Percentiles rank a stretch among this genome's conserved stretches.
phyloP scores from a whole-genome alignment of 176 grass and related monocot genomes.

The Musa troglodytarum region DNA sequence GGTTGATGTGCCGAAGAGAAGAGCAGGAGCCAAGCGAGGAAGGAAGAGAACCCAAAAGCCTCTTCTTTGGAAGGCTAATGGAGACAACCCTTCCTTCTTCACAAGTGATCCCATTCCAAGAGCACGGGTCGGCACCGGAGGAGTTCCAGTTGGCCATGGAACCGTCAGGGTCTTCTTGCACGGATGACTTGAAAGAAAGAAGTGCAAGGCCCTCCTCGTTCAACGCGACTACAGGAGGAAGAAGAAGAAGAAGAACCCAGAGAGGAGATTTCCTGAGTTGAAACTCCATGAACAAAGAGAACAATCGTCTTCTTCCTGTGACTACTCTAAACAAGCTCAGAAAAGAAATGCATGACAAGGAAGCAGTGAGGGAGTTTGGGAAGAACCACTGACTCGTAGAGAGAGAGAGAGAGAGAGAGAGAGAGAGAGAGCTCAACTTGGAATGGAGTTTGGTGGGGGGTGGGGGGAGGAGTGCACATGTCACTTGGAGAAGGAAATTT shows the following conservation, averaged over 20 bases:
- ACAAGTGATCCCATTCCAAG: slow-evolving; percentile 82
- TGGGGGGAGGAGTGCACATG: too few relatives aligned
- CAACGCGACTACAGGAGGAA: slow-evolving; percentile 7
- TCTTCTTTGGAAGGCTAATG: slow-evolving; percentile 56
- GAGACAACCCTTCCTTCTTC: slow-evolving; percentile 30
- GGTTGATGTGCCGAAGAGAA: slow-evolving; percentile 82
- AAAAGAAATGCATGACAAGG: too few relatives aligned
- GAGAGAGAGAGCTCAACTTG: too few relatives aligned
- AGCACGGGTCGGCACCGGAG: slow-evolving; percentile 50
- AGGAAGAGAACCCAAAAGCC: slow-evolving; percentile 41
- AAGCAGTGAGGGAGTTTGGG: too few relatives aligned
- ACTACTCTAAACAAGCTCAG: too few relatives aligned
- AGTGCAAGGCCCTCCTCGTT: slow-evolving; percentile 59
- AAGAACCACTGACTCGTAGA: too few relatives aligned
- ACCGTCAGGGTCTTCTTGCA: slow-evolving; percentile 48
- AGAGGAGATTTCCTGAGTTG: neutral
- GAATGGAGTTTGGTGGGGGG: too few relatives aligned
- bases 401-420: too few relatives aligned
- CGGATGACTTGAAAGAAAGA: slow-evolving; percentile 57
- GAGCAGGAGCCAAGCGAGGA: slow-evolving; percentile 31
- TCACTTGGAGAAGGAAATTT: too few relatives aligned
- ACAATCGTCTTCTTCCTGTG: too few relatives aligned
- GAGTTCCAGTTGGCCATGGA: slow-evolving; percentile 62
- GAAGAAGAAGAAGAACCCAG: slow-evolving; percentile 5
- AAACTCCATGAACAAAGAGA: neutral